phyloP scores from a whole-genome alignment of 345 rosid species.

The Murraya paniculata region DNA sequence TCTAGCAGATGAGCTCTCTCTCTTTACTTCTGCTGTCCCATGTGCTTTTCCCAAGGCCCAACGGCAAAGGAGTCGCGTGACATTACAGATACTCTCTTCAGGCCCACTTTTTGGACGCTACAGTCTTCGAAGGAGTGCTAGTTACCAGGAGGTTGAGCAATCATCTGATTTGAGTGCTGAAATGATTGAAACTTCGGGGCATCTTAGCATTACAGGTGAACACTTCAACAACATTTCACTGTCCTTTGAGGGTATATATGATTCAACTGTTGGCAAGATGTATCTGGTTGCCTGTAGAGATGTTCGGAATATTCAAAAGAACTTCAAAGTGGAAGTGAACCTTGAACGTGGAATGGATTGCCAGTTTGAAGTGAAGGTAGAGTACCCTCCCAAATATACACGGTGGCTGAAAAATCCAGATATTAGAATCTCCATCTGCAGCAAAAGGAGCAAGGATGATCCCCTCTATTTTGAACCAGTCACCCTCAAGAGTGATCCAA shows the following conservation, averaged over 20 bases:
- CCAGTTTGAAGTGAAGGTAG: background rate
- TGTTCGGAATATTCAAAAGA: background rate
- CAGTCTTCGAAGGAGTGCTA: background rate
- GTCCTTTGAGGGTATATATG: background rate
- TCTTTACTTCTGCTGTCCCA: background rate
- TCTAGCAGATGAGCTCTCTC: background rate
- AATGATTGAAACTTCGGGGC: background rate
- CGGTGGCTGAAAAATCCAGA: background rate
- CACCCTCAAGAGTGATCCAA: background rate
- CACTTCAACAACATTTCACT: background rate
- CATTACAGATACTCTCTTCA: background rate
- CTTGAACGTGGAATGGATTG: constrained; percentile 1
- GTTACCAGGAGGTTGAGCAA: background rate
- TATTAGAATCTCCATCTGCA: background rate
- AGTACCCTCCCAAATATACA: background rate
- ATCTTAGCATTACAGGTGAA: background rate
- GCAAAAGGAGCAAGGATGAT: background rate
- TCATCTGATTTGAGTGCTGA: background rate
- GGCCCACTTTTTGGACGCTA: background rate
- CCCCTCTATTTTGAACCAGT: background rate
- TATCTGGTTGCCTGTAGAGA: background rate
- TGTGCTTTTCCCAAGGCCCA: background rate
- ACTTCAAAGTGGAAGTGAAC: background rate
- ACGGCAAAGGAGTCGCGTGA: background rate
- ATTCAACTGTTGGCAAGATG: constrained; percentile 2